Evolutionary conservation across 148 eudicot species (phyloP).

Genomic region (Silene uniflora): DNA sequence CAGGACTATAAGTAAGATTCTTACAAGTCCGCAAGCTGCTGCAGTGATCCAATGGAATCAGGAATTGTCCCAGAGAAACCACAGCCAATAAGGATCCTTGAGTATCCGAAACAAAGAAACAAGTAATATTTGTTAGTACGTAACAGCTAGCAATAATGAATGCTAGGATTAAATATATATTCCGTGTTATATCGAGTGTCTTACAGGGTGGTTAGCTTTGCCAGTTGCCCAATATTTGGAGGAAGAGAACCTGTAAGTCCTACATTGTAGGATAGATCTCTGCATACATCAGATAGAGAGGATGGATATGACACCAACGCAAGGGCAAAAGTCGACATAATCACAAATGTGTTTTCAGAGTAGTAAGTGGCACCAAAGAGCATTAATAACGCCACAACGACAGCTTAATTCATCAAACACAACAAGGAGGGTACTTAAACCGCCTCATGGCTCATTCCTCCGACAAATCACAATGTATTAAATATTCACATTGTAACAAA

Average conservation of each 20-base stretch:
- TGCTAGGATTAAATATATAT: too few species aligned
- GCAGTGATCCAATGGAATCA: conserved; percentile 61
- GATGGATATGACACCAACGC: conserved; percentile 1
- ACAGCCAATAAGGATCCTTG: conserved; percentile 73
- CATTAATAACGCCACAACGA: too few species aligned
- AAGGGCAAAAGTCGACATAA: not conserved
- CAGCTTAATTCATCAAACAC: too few species aligned
- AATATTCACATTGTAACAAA: not conserved
- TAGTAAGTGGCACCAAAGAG: too few species aligned
- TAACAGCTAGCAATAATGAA: not conserved
- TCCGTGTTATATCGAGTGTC: conserved; percentile 9
- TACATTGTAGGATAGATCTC: conserved; percentile 80
- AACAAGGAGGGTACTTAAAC: too few species aligned
- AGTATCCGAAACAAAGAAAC: conserved; percentile 8
- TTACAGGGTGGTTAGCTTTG: conserved; percentile 57
- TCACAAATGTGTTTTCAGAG: too few species aligned
- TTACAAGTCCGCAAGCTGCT: conserved; percentile 59
- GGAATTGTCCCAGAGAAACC: conserved; percentile 71
- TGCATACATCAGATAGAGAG: conserved; percentile 22
- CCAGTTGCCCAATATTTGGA: conserved; percentile 48
- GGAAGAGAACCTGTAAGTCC: conserved; percentile 73
- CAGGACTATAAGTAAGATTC: conserved; percentile 14
- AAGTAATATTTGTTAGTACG: not conserved
- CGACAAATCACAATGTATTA: too few species aligned
- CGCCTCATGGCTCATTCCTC: too few species aligned